Percentiles rank a stretch among this genome's conserved stretches.
Evolutionary conservation across 257 asterid genomes (phyloP).

Genomic region (Solanum bulbocastanum): DNA sequence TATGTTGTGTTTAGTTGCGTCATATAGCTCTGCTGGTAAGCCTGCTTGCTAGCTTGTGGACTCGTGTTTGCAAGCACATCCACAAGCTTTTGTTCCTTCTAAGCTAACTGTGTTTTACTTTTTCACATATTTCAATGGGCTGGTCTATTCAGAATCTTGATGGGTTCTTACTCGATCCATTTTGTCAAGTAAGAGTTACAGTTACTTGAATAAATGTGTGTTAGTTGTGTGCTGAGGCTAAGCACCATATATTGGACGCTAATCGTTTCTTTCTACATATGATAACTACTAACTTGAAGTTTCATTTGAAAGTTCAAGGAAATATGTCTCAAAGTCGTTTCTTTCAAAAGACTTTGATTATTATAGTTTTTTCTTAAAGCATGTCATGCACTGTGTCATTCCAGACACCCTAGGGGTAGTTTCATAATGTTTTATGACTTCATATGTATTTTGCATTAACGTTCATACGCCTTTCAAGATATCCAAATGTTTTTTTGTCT

Average conservation of each 20-base stretch:
- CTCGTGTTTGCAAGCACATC: neutral
- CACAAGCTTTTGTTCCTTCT: neutral
- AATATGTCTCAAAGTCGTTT: neutral
- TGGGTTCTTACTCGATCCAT: neutral
- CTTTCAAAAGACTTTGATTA: neutral
- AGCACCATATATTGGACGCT: neutral
- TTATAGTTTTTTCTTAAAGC: neutral
- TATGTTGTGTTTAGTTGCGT: neutral
- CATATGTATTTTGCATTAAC: neutral
- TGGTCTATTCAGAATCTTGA: slow-evolving; percentile 32
- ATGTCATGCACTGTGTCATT: neutral
- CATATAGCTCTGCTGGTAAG: neutral
- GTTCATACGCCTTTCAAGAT: too few species aligned
- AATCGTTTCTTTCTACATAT: neutral
- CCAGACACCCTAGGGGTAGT: neutral
- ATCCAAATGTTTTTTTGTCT: too few species aligned
- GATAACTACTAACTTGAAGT: neutral
- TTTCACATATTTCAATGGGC: slow-evolving; percentile 23
- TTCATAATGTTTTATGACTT: neutral
- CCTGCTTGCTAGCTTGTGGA: neutral
- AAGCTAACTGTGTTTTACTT: neutral
- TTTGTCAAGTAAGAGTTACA: neutral
- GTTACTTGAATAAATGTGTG: neutral
- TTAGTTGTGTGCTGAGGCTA: neutral
- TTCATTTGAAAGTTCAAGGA: neutral